Base-by-base conservation (phyloP, 768 basidiomycete species). In the Pholiota microspora region DNA sequence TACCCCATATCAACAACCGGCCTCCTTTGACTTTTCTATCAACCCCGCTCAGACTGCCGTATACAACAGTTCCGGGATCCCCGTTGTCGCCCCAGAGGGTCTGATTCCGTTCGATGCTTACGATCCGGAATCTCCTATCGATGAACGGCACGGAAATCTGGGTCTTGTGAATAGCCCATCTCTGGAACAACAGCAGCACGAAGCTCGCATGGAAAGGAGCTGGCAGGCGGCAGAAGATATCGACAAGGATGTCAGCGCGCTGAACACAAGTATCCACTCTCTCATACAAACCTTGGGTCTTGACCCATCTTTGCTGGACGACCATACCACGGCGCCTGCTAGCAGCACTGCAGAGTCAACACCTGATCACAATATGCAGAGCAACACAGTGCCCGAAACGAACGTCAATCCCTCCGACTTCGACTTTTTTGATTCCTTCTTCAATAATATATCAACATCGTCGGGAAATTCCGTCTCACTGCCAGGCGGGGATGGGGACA, bases 261-360 rank as follows among this genome's bases (percentile, higher is more conserved):
- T 93, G 50, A 82, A 88, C 57, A 73, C 71, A 10, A 84, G 81
- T 55, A 84, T 95, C 38, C 80, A 89, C 55, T 80, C 81, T 5
- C 74, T 94, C 56, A 88, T 93, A 27, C 77, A 87, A 58, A 79
- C 79, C 45, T 77, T 92, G 44, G 88, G 88, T 6, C 67, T 89
- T 45, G 86, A 91, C 64, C 74, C 84, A 16, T 55, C 45, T 9
- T 31, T 71, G 8, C 59, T 78, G 32, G 62, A 66, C 3, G 58
- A 48, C 7, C 51, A 29, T 57, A 45, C 3, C 47, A 42, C 31
- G 18, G 44, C 23, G 32, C n/a, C 15, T 36, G 53, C 45, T 21
- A 44, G 46, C 36, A 49, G 24, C 23, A 35, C 42, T 18, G 32
- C 18, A 53, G 28, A 47, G 35, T 32, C 21, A 40, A 28, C 24